Base-by-base conservation (phyloP, 1,284 basidiomycete genomes). In the Pascua guehoae region DNA sequence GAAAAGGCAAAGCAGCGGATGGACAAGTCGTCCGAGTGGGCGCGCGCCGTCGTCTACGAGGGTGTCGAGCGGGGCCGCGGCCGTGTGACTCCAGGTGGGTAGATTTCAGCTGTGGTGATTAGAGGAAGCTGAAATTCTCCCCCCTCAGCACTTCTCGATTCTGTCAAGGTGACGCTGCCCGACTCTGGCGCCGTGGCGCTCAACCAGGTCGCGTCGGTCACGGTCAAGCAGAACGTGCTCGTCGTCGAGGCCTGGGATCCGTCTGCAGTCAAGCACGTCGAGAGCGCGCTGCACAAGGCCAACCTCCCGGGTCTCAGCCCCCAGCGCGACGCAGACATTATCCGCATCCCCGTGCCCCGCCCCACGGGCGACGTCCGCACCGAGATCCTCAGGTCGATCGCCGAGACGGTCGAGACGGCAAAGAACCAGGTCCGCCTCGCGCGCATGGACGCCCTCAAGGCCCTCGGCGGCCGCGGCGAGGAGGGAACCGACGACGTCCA, bases 291-390 rank as follows among this genome's bases (percentile, higher is more conserved):
- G 12, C 68, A 74, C 56, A 63, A 66, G 46, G 72, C 76, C 46
- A 78, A 78, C 58, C 62, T 78, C 5, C 76, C 76, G 1, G 76
- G 76, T 12, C 65, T 78, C 47, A 68, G 66, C 18, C 74, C 75
- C 5, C 68, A 69, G 57, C 64, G 69, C 18, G 66, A 68, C 38
- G 67, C 64, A 1, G 64, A 58, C 15, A 64, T 65, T 4, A 72
- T 63, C 39, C 47, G 70, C 24, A 72, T 76, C 14, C 76, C 76
- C 2, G 65, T 78, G 9, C 54, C 62, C 38, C 71, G 71, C 46
- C 75, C 75, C 1, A 74, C 72, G 5, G 65, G 62, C 24, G 73
- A 73, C 17, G 66, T 70, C 51, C 69, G 76, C 14, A 51, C 59
- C 7, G 65, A 68, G 38, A 71, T 78, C 39, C 51, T 72, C 15